A percentile compares a stretch with the other conserved stretches of the same genome.
These are phyloP conservation scores for Pleurotus tuber-regium DNA, from an alignment of 768 basidiomycete genomes.

Conservation along the genomic window DNA sequence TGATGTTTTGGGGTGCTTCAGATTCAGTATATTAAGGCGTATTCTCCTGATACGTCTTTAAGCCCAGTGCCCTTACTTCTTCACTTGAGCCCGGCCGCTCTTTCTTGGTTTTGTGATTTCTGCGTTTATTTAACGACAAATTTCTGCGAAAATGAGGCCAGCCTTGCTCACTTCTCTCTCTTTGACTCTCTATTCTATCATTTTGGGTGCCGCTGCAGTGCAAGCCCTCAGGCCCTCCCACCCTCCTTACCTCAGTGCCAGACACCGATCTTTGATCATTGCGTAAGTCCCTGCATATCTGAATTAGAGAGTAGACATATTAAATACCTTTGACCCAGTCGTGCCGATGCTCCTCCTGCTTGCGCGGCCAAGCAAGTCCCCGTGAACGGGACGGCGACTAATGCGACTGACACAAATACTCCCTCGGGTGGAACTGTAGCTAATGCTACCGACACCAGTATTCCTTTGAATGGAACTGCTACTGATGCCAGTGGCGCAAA, in stretches of 20 bases:
- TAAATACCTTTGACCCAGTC: slow-evolving; percentile 18
- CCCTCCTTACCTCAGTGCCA: slow-evolving; percentile 31
- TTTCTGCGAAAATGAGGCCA: slow-evolving; percentile 25
- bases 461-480: not conserved
- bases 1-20: not conserved
- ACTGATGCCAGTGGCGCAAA: not conserved
- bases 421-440: slow-evolving; percentile 15
- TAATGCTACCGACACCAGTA: slow-evolving; percentile 11
- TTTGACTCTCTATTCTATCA: slow-evolving; percentile 24
- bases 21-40: not conserved
- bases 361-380: slow-evolving; percentile 22
- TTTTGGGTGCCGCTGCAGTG: slow-evolving; percentile 27
- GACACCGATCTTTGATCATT: slow-evolving; percentile 10
- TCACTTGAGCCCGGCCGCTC: slow-evolving; percentile 35
- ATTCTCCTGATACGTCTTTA: too few relatives aligned
- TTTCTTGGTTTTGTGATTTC: slow-evolving; percentile 18
- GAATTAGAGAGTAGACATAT: not conserved
- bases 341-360: slow-evolving; percentile 29
- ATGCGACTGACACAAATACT: slow-evolving; percentile 12
- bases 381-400: slow-evolving; percentile 21
- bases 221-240: slow-evolving; percentile 24
- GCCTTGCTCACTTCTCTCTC: slow-evolving; percentile 26
- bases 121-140: slow-evolving; percentile 15
- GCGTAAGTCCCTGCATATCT: not conserved
- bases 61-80: too few relatives aligned